phyloP scores from a whole-genome alignment of 306 rosid genomes.

The Lupinus albus region DNA sequence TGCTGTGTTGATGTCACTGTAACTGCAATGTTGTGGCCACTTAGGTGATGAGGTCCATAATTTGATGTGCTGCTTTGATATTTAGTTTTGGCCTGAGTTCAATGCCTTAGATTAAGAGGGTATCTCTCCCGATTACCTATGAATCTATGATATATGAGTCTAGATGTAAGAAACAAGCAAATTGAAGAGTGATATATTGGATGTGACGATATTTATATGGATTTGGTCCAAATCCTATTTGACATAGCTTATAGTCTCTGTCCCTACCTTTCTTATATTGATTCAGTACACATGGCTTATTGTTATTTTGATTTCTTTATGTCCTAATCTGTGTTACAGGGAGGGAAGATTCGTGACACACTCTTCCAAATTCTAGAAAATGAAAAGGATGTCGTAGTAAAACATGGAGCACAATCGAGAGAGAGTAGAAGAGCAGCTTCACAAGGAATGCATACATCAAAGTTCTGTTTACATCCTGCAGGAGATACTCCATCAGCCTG shows the following conservation, averaged over 20 bases:
- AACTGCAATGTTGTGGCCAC: too few species aligned
- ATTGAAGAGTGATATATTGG: conserved; percentile 2
- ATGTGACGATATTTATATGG: background rate
- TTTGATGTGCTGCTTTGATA: too few species aligned
- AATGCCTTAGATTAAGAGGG: too few species aligned
- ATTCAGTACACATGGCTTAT: background rate
- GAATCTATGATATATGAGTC: too few species aligned
- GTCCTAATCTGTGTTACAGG: conserved; percentile 49
- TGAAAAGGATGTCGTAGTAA: conserved; percentile 69
- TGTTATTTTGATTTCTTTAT: conserved; percentile 28
- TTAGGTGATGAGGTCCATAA: too few species aligned
- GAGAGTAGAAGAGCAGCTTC: conserved; percentile 90
- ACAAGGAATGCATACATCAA: conserved; percentile 90
- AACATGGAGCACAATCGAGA: conserved; percentile 93
- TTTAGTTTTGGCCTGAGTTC: too few species aligned
- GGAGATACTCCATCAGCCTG: conserved; percentile 99
- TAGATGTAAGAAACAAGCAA: background rate
- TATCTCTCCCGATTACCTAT: too few species aligned
- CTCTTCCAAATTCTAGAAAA: conserved; percentile 79
- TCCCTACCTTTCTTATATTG: background rate
- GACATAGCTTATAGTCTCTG: too few species aligned
- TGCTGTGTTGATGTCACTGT: too few species aligned
- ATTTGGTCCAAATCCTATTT: too few species aligned
- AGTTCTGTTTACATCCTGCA: conserved; percentile 93
- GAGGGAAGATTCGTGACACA: conserved; percentile 86